Conservation (phyloP, 106 monocot species). For the Vanilla planifolia region DNA sequence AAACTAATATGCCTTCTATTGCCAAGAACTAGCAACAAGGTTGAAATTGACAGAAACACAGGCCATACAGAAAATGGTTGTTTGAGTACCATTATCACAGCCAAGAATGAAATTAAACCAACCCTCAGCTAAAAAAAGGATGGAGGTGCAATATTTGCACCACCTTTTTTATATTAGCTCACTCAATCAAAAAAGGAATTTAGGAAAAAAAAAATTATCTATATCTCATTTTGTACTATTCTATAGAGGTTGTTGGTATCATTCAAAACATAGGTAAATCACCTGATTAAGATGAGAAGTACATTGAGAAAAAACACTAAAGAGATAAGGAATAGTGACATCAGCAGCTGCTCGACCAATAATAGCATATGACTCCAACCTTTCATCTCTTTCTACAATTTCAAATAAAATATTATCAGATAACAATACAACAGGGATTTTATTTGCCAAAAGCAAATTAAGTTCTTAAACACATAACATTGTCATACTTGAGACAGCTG, state of each 20-base stretch:
- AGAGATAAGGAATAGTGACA: constrained; percentile 66
- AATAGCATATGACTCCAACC: constrained; percentile 74
- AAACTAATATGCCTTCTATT: no score
- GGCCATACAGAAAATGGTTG: no score
- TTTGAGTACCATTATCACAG: no score
- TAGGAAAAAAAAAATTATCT: not conserved
- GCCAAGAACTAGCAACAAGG: no score
- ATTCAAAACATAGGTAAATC: constrained; percentile 1
- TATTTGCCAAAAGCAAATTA: not conserved
- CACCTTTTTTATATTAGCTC: no score
- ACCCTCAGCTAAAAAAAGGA: no score
- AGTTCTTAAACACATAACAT: not conserved
- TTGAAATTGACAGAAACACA: no score
- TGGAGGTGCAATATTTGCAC: no score
- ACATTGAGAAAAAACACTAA: constrained; percentile 49
- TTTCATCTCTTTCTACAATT: constrained; percentile 87
- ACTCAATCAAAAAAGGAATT: no score
- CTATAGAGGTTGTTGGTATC: no score
- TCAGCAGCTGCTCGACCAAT: constrained; percentile 77
- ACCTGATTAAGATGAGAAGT: constrained; percentile 67
- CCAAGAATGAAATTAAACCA: no score
- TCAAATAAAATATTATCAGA: not conserved
- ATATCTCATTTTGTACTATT: no score
- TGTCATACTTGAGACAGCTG: constrained; percentile 71
- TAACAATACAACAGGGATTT: not conserved